These are phyloP conservation scores for Aristolochia fimbriata DNA, from an alignment of 164 flowering plant genomes.

Conservation along the genomic window DNA sequence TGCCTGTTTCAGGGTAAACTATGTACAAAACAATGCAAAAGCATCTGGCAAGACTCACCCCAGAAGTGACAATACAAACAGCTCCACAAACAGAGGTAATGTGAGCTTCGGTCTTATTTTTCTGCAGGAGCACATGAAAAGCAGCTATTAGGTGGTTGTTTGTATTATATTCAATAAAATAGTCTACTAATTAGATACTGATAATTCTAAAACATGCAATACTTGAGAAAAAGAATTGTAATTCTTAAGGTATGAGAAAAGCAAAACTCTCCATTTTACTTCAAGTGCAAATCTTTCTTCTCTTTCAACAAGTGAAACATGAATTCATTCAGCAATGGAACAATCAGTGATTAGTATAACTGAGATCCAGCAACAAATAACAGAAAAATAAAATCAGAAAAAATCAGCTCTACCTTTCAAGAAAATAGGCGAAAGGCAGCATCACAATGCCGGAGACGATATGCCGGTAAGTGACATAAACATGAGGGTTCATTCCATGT, in stretches of 20 bases:
- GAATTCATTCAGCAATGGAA: too few species aligned
- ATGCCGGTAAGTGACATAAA: conserved; percentile 60
- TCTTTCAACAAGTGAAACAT: too few species aligned
- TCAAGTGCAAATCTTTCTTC: too few species aligned
- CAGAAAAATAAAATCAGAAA: too few species aligned
- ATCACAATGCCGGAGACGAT: conserved; percentile 37
- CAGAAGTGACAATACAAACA: conserved; percentile 59
- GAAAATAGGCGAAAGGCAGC: conserved; percentile 70
- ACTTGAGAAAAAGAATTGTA: not conserved
- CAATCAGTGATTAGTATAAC: too few species aligned
- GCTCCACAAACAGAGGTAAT: conserved; percentile 46
- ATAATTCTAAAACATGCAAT: not conserved
- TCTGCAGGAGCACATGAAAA: conserved; percentile 30
- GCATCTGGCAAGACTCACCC: conserved; percentile 34
- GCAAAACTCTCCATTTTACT: too few species aligned
- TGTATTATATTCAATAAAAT: too few species aligned
- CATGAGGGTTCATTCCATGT: conserved; percentile 81
- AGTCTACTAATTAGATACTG: too few species aligned
- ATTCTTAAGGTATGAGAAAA: too few species aligned
- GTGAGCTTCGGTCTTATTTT: conserved; percentile 65
- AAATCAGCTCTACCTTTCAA: conserved; percentile 45
- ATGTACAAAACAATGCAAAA: not conserved
- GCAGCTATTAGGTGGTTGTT: not conserved
- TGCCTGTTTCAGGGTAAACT: not conserved
- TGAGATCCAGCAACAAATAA: too few species aligned